Base-by-base conservation (phyloP, 1,139 yeast species). In the Yamadazyma blattariae region DNA sequence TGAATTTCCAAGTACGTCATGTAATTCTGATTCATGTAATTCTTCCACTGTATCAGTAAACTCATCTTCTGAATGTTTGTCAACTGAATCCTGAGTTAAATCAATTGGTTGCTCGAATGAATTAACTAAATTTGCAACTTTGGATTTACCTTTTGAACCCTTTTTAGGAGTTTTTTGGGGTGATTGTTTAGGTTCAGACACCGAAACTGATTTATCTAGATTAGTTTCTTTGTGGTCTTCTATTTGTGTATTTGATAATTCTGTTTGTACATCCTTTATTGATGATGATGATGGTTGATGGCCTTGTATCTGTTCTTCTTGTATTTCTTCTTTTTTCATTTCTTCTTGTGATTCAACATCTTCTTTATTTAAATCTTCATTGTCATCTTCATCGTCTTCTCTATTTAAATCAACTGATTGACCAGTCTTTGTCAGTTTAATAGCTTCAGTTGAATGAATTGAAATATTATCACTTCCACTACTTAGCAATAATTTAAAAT, bases 401-500 rank as follows among this genome's bases (percentile, higher is more conserved):
- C 21, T 27, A 8, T 13, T 10, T 25, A 14, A 25, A 14, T 27
- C 29, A 27, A 23, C 13, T n/a, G 25, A 23, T 11, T 23, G 4
- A 9, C 12, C 24, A 7, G 10, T 21, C 24, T 14, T 28, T 22
- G 32, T 14, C 17, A 38, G 36, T 27, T 39, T 45, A 10, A 43
- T 29, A 2, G 38, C 47, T 22, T 45, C 47, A 28, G 12, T 36
- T 3, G 46, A 40, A 12, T 34, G 25, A 12, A 44, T 32, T 7
- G 40, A 36, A 11, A 9, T 25, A 21, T 15, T 22, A 25, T 45
- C 46, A 23, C n/a, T n/a, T 11, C n/a, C n/a, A 25, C 32, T 36
- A 20, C 24, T 15, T 4, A 31, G 27, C 36, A 46, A 24, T 16
- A 45, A 31, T 36, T 38, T 40, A 35, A 59, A 60, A 16, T 54